Evolutionary conservation across 306 rosid species (phyloP), one percentile per base, ranked within the genome.

Genomic region (Rosa persica): DNA sequence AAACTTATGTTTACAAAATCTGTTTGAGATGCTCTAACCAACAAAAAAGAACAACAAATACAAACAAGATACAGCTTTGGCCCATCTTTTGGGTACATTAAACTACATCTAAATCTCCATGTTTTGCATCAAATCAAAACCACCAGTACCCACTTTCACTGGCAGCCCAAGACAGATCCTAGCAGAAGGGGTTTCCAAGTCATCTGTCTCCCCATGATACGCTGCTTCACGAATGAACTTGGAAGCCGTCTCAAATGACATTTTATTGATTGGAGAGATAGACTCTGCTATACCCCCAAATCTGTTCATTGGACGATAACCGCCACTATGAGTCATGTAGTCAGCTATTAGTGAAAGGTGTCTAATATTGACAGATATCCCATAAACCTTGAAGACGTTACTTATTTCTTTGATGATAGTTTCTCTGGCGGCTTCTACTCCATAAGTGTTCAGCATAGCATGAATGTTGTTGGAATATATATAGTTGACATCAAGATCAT

Each of bases 81-180:
- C 75, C 38, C 34, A 25, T 42, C 43, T 5, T n/a, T 30, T 22
- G 25, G 39, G 48, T 71, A 71, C n/a, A 51, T 12, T 12, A 46
- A 19, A 30, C 55, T 8, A 52, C 61, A 76, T 83, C n/a, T 81
- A 89, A 76, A 80, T 30, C 68, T 88, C 86, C 23, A 92, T 13
- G 77, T 88, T 91, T 78, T 93, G 97, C 81, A 91, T 77, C 88
- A 95, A 79, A 68, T 90, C 99, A 81, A 87, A 86, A 83, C 89
- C 80, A 25, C 97, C 99, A 38, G 98, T 93, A 27, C 98, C 99
- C 80, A 84, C 80, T 84, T 91, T 93, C 38, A 85, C 92, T 0
- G 99, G 97, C 92, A 93, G 83, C 22, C 99, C 98, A 64, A 95
- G 96, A 84, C 98, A 93, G 64, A 95, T 76, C 83, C 98, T 86